phyloP scores from a whole-genome alignment of 768 basidiomycete species.

The Tylopilus felleus region DNA sequence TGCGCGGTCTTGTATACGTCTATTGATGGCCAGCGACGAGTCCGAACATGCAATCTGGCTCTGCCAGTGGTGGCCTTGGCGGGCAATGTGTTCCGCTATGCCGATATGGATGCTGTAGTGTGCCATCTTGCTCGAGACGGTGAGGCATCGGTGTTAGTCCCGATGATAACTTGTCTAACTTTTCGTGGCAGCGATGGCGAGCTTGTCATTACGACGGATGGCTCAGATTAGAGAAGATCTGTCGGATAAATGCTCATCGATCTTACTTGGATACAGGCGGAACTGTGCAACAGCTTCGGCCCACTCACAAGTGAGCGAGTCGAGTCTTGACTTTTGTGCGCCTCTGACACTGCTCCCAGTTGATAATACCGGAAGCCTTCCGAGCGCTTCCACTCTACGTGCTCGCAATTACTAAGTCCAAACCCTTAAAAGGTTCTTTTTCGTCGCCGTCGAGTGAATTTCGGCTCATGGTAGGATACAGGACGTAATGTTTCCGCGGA shows the following conservation, averaged over 20 bases:
- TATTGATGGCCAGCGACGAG: constrained; percentile 69
- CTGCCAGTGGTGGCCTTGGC: constrained; percentile 77
- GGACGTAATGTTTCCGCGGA: constrained; percentile 90
- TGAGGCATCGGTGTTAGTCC: constrained; percentile 35
- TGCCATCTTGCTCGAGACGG: constrained; percentile 75
- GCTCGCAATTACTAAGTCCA: constrained; percentile 80
- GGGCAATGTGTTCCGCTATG: constrained; percentile 88
- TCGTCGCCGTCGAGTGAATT: background rate
- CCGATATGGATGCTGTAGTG: constrained; percentile 85
- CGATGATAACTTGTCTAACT: background rate
- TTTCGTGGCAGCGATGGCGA: constrained; percentile 56
- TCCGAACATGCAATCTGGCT: constrained; percentile 83
- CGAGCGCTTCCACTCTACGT: constrained; percentile 79
- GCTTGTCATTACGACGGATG: constrained; percentile 57
- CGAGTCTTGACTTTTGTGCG: background rate
- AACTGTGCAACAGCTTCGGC: constrained; percentile 82
- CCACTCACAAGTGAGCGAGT: constrained; percentile 64
- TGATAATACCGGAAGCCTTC: constrained; percentile 94
- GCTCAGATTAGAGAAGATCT: constrained; percentile 79
- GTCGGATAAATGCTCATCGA: constrained; percentile 76
- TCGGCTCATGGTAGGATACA: constrained; percentile 29
- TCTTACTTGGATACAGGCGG: constrained; percentile 82
- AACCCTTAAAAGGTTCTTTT: constrained; percentile 82
- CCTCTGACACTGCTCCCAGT: constrained; percentile 40
- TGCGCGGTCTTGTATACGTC: constrained; percentile 88